Evolutionary conservation across 2,329 filamentous ascomycete genomes (phyloP).

Genomic region (Xylariaceae sp.): DNA sequence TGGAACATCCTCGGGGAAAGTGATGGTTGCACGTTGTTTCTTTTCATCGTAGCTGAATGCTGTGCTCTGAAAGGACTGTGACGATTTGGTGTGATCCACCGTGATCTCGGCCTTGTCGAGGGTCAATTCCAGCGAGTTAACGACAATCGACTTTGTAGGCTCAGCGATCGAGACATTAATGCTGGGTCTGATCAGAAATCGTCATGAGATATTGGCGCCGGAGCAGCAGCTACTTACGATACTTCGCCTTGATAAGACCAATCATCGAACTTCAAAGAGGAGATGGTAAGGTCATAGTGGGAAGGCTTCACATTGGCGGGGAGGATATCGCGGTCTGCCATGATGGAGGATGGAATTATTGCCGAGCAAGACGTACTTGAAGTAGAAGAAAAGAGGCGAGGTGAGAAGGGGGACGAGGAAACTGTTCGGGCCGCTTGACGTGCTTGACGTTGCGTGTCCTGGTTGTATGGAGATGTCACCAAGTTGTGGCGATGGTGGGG

Average conservation of each 20-base stretch:
- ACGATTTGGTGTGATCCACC: constrained; percentile 53
- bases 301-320: constrained; percentile 68
- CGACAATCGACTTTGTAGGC: constrained; percentile 68
- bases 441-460: background rate
- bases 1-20: constrained; percentile 69
- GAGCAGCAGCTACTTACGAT: constrained; percentile 37
- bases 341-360: constrained; percentile 36
- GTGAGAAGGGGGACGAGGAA: constrained; percentile 5
- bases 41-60: constrained; percentile 76
- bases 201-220: constrained; percentile 1
- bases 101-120: constrained; percentile 62
- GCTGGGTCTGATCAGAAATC: constrained; percentile 33
- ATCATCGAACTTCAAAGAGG: constrained; percentile 69
- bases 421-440: constrained; percentile 2
- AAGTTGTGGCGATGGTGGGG: constrained; percentile 9
- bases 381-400: constrained; percentile 25
- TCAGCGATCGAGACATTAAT: constrained; percentile 73
- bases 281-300: constrained; percentile 82
- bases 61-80: constrained; percentile 56
- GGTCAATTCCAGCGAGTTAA: constrained; percentile 84
- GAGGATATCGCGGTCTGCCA: constrained; percentile 60
- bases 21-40: constrained; percentile 76
- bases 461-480: background rate
- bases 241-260: constrained; percentile 83
- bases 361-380: constrained; percentile 24